Base-by-base conservation (phyloP, 495 filamentous ascomycete species). In the Thozetella sp. region DNA sequence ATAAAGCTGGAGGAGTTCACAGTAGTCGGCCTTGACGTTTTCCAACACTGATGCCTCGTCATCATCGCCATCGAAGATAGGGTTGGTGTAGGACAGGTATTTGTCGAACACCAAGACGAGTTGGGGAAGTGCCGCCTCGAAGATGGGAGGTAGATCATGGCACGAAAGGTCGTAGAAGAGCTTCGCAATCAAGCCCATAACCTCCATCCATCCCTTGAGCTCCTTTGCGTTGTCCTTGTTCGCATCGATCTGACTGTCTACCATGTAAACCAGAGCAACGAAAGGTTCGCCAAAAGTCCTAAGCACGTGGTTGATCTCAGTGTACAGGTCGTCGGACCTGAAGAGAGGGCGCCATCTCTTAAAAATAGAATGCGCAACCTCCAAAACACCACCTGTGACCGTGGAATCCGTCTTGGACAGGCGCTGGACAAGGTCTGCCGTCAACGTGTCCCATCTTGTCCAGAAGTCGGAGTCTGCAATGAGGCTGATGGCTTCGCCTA, bases 381-480 rank as follows among this genome's bases (percentile, higher is more conserved):
- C 91, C 57, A 99, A 79, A 12, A 99, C 93, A 60, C 96, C 96
- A 70, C 92, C 93, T 72, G 97, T 98, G 66, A 88, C 81, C 61
- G 85, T 83, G 58, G 86, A 83, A 69, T 97, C 90, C 59, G 87
- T 84, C 4, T 86, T 82, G 13, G 91, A 90, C 20, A 98, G 82
- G 45, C 93, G 89, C 19, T 89, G 91, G 55, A 97, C 93, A 56
- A 99, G 87, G 72, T 99, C 94, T 86, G 27, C 17, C 51, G 93
- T 90, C 59, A 99, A 80, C 30, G 93, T 96, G 67, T 97, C 90
- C 96, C 96, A 99, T 66, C 90, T 83, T 72, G 88, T 80, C 89
- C 90, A 98, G 75, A 99, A 99, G 70, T 99, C 96, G 64, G 93
- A 97, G 72, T 98, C 94, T 34, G 96, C 96, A 61, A 99, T 98